phyloP scores from a whole-genome alignment of 495 filamentous ascomycete genomes.

The Aspergillus sclerotiicarbonarius region DNA sequence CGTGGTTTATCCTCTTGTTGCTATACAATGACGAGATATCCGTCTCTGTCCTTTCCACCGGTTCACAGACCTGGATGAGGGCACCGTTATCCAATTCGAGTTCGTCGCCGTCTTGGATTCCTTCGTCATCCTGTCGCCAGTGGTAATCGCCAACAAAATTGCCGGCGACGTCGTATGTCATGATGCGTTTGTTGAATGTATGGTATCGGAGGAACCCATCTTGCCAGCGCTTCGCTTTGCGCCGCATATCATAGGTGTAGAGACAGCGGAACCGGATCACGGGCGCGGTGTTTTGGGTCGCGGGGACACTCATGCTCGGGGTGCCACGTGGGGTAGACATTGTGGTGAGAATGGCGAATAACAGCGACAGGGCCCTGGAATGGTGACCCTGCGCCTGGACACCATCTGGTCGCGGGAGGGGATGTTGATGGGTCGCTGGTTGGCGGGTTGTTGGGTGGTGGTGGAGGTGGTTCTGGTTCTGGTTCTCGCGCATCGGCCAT shows the following conservation, averaged over 20 bases:
- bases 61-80: conserved; percentile 76
- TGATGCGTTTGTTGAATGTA: conserved; percentile 85
- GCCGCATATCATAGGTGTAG: conserved; percentile 77
- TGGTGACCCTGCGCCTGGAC: conserved; percentile 9
- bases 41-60: conserved; percentile 66
- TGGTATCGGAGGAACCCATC: conserved; percentile 87
- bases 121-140: conserved; percentile 64
- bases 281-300: conserved; percentile 63
- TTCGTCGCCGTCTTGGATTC: conserved; percentile 75
- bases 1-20: conserved; percentile 46
- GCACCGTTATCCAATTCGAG: conserved; percentile 73
- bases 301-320: conserved; percentile 30
- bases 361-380: conserved; percentile 4
- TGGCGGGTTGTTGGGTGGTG: no score
- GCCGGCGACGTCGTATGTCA: conserved; percentile 81
- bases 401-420: conserved; percentile 15
- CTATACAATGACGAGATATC: conserved; percentile 72
- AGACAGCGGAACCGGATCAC: conserved; percentile 81
- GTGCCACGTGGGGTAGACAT: conserved; percentile 38
- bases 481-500: no score
- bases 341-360: conserved; percentile 5
- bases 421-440: background rate
- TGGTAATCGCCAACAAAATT: conserved; percentile 85
- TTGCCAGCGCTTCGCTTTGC: conserved; percentile 90
- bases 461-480: background rate